Percentiles rank a stretch among this genome's conserved stretches.
Evolutionary conservation across 1,284 basidiomycete species (phyloP).

Genomic region (Pterula multifida): DNA sequence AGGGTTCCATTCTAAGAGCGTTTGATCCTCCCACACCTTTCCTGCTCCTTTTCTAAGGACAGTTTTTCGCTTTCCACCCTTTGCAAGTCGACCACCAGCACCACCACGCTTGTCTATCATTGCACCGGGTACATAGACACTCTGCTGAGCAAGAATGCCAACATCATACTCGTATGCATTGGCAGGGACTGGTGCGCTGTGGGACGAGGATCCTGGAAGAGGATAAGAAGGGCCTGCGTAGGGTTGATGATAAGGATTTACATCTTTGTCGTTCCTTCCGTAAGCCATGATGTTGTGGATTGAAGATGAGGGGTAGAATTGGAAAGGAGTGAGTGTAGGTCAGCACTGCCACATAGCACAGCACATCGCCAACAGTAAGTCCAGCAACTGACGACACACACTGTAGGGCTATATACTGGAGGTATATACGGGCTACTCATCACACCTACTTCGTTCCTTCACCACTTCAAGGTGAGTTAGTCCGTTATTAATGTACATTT

Average conservation of each 20-base stretch:
- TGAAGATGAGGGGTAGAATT: not conserved
- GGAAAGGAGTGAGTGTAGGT: too few relatives aligned
- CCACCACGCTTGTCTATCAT: conserved; percentile 80
- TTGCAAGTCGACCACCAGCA: conserved; percentile 72
- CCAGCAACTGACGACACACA: too few relatives aligned
- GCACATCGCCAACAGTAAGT: too few relatives aligned
- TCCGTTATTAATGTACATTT: not conserved
- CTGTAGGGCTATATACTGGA: too few relatives aligned
- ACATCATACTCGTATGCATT: conserved; percentile 86
- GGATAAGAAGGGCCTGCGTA: conserved; percentile 67
- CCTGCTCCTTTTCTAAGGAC: conserved; percentile 92
- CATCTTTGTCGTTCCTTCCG: too few relatives aligned
- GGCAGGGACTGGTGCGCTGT: conserved; percentile 71
- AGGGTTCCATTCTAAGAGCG: conserved; percentile 94
- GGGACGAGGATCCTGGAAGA: conserved; percentile 51
- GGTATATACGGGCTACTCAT: too few relatives aligned
- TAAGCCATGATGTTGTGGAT: too few relatives aligned
- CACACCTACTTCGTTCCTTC: conserved; percentile 22
- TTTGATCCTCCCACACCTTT: conserved; percentile 97
- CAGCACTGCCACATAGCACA: too few relatives aligned
- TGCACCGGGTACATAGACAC: conserved; percentile 79
- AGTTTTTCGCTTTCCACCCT: conserved; percentile 87
- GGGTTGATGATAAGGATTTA: conserved; percentile 68
- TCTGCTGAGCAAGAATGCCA: conserved; percentile 76
- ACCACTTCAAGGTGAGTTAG: conserved; percentile 45